Evolutionary conservation across 805 yeast species (phyloP), one percentile per base, ranked within the genome.

Genomic region (Kluyveromyces siamensis): DNA sequence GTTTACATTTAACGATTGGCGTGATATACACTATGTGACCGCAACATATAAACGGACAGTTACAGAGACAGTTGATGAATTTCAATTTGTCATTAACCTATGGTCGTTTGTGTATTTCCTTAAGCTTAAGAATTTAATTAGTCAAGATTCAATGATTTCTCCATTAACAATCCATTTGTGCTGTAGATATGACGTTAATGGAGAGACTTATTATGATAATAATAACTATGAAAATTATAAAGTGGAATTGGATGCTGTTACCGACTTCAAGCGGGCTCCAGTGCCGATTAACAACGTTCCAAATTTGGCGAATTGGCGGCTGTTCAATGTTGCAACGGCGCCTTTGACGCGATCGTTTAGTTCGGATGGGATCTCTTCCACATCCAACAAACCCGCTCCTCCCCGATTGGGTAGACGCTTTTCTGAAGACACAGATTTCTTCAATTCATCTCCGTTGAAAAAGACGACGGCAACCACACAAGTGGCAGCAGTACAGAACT

Each of bases 131-230:
- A 57, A 57, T 44, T 44, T 61, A 27, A 41, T 62, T n/a, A 41
- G 41, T 17, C 50, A 60, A 37, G 47, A 51, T 30, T 46, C 50
- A 10, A 6, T 48, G 25, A 17, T 49, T 13, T 57, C 57, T 27
- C 51, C 54, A 7, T 44, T 63, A 25, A 52, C 52, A 16, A 52
- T 64, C n/a, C 60, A 62, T 17, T 46, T 66, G 35, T 64, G 69
- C 48, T 63, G 66, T 44, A 51, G 62, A 10, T 66, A 66, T 48
- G 62, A 65, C 51, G 69, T 65, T 5, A 59, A 57, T 47, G 55
- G 57, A 35, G 66, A 63, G 46, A 63, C 66, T 2, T 65, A 57
- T 44, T 66, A 63, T 49, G 70, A 66, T 49, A 66, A 66, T 44
- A 66, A 66, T 46, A 59, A 63, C 44, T 61, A 62, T 44, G 55